phyloP scores from a whole-genome alignment of 2,329 filamentous ascomycete species.

The Cladosporium sp. region DNA sequence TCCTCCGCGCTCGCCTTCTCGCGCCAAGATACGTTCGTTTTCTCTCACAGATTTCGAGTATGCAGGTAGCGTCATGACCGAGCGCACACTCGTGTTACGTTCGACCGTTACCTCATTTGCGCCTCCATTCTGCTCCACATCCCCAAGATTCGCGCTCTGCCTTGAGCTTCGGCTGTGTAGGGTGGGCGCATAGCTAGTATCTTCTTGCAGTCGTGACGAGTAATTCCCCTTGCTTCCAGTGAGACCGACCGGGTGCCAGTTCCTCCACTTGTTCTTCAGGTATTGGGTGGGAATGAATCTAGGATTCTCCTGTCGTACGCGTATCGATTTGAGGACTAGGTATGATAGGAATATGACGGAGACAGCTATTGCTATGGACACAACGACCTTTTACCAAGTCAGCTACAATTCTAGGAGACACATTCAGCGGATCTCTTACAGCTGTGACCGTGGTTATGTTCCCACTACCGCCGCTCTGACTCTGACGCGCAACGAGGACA shows the following conservation, averaged over 20 bases:
- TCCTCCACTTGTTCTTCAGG: slow-evolving; percentile 37
- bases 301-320: slow-evolving; percentile 30
- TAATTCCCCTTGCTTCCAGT: slow-evolving; percentile 32
- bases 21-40: slow-evolving; percentile 77
- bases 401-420: not conserved
- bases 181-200: slow-evolving; percentile 28
- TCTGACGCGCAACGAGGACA: slow-evolving; percentile 7
- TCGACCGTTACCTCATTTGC: slow-evolving; percentile 57
- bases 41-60: slow-evolving; percentile 74
- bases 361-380: slow-evolving; percentile 14
- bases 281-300: slow-evolving; percentile 35
- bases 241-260: slow-evolving; percentile 32
- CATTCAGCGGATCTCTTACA: not conserved
- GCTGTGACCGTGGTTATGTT: slow-evolving; percentile 14
- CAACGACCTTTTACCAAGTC: slow-evolving; percentile 11
- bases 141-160: slow-evolving; percentile 26
- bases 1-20: slow-evolving; percentile 87
- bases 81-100: slow-evolving; percentile 81
- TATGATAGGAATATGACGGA: slow-evolving; percentile 17
- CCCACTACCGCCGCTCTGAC: not conserved
- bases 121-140: slow-evolving; percentile 23
- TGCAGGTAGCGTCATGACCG: slow-evolving; percentile 88
- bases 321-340: slow-evolving; percentile 24
- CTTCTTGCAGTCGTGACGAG: slow-evolving; percentile 32
- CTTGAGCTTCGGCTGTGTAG: slow-evolving; percentile 29